Percentiles rank a stretch among this genome's conserved stretches.
phyloP scores from a whole-genome alignment of 2,329 filamentous ascomycete genomes.

The Claviceps maximensis region DNA sequence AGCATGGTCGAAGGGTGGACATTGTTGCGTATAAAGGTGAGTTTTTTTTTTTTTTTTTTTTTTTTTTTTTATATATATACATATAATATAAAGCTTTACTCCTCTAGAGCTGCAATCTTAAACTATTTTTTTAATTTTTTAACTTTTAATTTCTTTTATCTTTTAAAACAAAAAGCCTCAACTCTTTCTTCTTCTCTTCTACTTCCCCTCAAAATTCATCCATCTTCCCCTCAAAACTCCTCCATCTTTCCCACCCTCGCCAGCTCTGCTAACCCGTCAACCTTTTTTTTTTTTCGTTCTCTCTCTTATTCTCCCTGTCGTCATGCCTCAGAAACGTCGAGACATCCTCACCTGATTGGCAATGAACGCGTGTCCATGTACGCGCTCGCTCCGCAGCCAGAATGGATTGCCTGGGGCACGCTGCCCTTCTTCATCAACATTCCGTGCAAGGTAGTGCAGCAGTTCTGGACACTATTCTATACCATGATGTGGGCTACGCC shows the following conservation, averaged over 20 bases:
- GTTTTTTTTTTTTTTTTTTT: neutral
- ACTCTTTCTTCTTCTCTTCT: no score
- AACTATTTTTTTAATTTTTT: no score
- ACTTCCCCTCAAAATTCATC: no score
- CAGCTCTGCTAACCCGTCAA: no score
- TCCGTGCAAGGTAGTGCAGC: constrained; percentile 76
- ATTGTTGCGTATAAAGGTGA: constrained; percentile 77
- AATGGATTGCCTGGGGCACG: constrained; percentile 51
- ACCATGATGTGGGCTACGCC: constrained; percentile 61
- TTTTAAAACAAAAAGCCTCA: no score
- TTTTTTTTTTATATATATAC: neutral
- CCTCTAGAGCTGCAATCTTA: no score
- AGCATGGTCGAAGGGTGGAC: constrained; percentile 66
- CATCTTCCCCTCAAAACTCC: no score
- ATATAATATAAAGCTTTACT: no score
- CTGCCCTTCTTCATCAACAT: constrained; percentile 66
- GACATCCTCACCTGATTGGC: constrained; percentile 62
- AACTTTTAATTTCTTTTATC: no score
- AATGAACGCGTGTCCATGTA: constrained; percentile 59
- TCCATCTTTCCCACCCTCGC: no score
- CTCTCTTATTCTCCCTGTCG: neutral
- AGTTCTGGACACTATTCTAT: constrained; percentile 57
- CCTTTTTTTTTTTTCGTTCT: neutral
- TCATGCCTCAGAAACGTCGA: constrained; percentile 50
- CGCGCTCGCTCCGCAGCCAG: constrained; percentile 55